Base-by-base conservation (phyloP, 1,284 basidiomycete genomes). In the Boletus mariae region DNA sequence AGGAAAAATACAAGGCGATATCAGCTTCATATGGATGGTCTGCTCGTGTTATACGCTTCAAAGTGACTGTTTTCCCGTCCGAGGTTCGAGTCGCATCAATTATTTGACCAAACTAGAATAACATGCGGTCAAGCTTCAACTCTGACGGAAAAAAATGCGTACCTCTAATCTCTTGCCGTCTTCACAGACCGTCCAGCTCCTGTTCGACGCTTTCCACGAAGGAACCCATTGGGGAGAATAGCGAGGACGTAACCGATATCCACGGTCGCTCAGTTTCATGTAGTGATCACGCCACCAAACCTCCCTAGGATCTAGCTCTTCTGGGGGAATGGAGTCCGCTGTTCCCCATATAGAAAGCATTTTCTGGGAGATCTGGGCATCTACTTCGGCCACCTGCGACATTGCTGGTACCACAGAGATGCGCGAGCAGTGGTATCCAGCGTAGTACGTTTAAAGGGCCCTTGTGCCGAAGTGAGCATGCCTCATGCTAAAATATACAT, bases 181-280 rank as follows among this genome's bases (percentile, higher is more conserved):
- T 11, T 51, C 49, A 40, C 42, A 51, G 13, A 8, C 35, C 9
- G 4, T 17, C n/a, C 7, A 37, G 35, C 9, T 15, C 35, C n/a
- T 35, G 20, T 20, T 10, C 74, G 73, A 25, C 37, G 52, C 1
- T 53, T 17, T 8, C 49, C 43, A 51, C 2, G 49, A 41, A 25
- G 49, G 49, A 0, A 11, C 37, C 49, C 49, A 51, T 4, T 51
- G 34, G 9, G 43, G 49, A 4, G 43, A 25, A 8, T 51, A 51
- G 10, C 49, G 49, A 2, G 13, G 49, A 12, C 49, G 49, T 25
- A 51, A 26, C 10, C 45, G 20, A 17, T 51, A 51, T 40, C 43
- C 49, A 10, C 28, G 17, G 20, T 45, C 54, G 40, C 64, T 59
- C 1, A 58, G n/a, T n/a, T n/a, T n/a, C n/a, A n/a, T n/a, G n/a